A percentile compares a stretch with the other conserved stretches of the same genome.
Evolutionary conservation across 805 yeast species (phyloP).

Genomic region (Zygotorulaspora florentina): DNA sequence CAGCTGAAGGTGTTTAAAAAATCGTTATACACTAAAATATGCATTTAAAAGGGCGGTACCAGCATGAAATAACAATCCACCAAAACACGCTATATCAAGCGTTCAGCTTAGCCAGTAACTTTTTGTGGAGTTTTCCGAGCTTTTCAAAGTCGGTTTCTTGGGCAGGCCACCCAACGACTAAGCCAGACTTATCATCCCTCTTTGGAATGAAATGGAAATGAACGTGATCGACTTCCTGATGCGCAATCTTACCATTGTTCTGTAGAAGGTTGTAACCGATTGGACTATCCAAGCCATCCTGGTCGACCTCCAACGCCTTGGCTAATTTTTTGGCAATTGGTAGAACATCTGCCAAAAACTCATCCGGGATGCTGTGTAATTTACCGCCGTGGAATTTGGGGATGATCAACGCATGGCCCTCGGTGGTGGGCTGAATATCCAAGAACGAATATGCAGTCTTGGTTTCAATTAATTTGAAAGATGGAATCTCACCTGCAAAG

Average conservation of each 20-base stretch:
- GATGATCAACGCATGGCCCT: slow-evolving; percentile 83
- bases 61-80: not conserved
- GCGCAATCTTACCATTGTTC: slow-evolving; percentile 93
- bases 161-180: slow-evolving; percentile 94
- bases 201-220: slow-evolving; percentile 97
- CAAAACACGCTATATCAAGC: not conserved
- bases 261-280: slow-evolving; percentile 82
- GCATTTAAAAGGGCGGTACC: not conserved
- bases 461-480: slow-evolving; percentile 87
- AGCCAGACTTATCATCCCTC: slow-evolving; percentile 65
- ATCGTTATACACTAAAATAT: not conserved
- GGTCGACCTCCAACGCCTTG: slow-evolving; percentile 59
- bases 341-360: slow-evolving; percentile 74
- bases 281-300: slow-evolving; percentile 54
- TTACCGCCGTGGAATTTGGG: slow-evolving; percentile 94
- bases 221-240: slow-evolving; percentile 92
- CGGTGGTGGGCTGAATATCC: slow-evolving; percentile 89
- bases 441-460: slow-evolving; percentile 74
- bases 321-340: slow-evolving; percentile 88
- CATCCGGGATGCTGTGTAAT: slow-evolving; percentile 90
- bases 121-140: slow-evolving; percentile 62
- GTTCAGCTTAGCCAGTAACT: slow-evolving; percentile 46
- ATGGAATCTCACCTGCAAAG: slow-evolving; percentile 82
- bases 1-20: not conserved
- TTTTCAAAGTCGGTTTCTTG: slow-evolving; percentile 70